A percentile compares a stretch with the other conserved stretches of the same genome.
Evolutionary conservation across 371 early-diverging fungal species (phyloP).

Genomic region (Umbelopsis sp.): DNA sequence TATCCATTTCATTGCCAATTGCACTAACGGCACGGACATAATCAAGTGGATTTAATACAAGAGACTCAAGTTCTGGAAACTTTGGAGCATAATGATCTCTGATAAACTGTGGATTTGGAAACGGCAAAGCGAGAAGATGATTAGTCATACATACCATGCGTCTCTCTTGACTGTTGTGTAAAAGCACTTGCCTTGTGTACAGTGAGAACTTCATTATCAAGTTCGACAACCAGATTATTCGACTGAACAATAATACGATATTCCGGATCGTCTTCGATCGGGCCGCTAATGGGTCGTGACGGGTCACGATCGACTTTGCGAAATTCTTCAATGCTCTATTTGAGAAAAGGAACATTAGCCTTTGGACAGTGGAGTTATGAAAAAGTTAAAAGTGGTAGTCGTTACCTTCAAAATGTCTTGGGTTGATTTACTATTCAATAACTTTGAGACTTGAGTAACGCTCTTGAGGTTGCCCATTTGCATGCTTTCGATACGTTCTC

Average conservation of each 20-base stretch:
- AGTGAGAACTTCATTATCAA: conserved; percentile 85
- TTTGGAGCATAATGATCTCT: conserved; percentile 86
- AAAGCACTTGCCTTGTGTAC: conserved; percentile 76
- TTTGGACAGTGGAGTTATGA: conserved; percentile 1
- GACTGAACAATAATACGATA: conserved; percentile 88
- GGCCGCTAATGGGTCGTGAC: conserved; percentile 51
- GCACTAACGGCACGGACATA: conserved; percentile 88
- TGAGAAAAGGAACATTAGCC: not conserved
- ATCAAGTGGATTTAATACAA: conserved; percentile 86
- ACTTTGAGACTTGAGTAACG: conserved; percentile 44
- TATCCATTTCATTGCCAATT: conserved; percentile 78
- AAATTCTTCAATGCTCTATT: conserved; percentile 60
- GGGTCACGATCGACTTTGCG: conserved; percentile 42
- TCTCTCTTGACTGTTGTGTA: not conserved
- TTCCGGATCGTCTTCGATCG: conserved; percentile 83
- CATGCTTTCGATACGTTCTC: conserved; percentile 30
- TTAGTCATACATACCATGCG: not conserved
- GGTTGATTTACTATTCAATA: conserved; percentile 43
- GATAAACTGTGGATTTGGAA: conserved; percentile 65
- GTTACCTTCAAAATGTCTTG: conserved; percentile 48
- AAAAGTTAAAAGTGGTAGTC: not conserved
- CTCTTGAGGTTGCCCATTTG: conserved; percentile 35
- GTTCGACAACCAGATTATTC: conserved; percentile 82
- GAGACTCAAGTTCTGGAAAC: conserved; percentile 91
- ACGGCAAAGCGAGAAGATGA: conserved; percentile 8